Evolutionary conservation across 495 filamentous ascomycete species (phyloP).

Genomic region (Tuber brumale): DNA sequence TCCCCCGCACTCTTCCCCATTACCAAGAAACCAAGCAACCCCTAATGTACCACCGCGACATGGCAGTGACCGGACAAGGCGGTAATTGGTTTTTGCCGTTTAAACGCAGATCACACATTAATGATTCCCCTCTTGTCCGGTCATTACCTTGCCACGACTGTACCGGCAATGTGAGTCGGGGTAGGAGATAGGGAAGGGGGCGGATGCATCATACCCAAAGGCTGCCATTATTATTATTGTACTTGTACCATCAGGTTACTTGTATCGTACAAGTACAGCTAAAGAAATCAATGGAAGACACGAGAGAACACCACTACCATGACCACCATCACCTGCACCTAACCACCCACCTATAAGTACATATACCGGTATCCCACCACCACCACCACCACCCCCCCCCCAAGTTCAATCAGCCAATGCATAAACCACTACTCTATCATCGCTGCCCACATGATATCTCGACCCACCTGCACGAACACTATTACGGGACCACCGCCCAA

Average conservation of each 20-base stretch:
- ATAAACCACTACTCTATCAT: conserved; percentile 24
- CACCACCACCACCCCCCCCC: conserved; percentile 14
- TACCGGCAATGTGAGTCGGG: not conserved
- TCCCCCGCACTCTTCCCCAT: not conserved
- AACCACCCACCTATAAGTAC: conserved; percentile 20
- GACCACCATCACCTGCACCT: not conserved
- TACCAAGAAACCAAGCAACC: not conserved
- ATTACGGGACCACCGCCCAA: conserved; percentile 18
- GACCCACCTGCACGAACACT: conserved; percentile 23
- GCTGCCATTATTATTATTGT: not conserved
- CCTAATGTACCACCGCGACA: not conserved
- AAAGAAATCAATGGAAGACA: not conserved
- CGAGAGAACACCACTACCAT: not conserved
- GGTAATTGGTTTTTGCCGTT: not conserved
- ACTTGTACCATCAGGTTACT: no score
- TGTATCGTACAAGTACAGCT: not conserved
- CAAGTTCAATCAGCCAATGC: conserved; percentile 15
- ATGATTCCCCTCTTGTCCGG: not conserved
- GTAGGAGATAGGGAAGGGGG: not conserved
- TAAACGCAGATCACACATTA: not conserved
- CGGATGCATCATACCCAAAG: not conserved
- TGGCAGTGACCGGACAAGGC: not conserved
- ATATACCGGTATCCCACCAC: conserved; percentile 11
- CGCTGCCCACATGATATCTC: conserved; percentile 36
- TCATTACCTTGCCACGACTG: not conserved